These are phyloP conservation scores for Phylloporus scabripes DNA, from an alignment of 768 basidiomycete species.

Conservation along the genomic window DNA sequence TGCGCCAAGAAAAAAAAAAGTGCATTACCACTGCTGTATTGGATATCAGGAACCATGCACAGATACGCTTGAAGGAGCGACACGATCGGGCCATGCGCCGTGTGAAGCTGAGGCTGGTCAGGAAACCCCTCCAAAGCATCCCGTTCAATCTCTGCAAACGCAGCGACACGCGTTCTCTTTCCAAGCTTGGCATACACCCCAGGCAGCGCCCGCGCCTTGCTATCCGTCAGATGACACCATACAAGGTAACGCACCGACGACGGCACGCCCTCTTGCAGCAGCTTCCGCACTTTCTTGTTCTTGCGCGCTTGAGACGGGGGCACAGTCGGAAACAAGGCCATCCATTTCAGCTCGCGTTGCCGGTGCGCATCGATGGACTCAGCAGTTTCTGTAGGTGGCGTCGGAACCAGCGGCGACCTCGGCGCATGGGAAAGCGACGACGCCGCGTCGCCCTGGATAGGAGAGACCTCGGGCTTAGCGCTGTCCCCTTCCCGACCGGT, in stretches of 20 bases:
- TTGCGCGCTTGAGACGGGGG: conserved; percentile 63
- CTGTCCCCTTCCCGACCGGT: conserved; percentile 25
- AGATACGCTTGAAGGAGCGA: conserved; percentile 68
- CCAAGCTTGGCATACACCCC: conserved; percentile 63
- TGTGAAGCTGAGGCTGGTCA: conserved; percentile 54
- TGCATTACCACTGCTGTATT: conserved; percentile 54
- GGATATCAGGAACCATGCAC: conserved; percentile 80
- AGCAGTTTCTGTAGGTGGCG: conserved; percentile 13
- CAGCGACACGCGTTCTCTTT: conserved; percentile 48
- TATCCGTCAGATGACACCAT: conserved; percentile 77
- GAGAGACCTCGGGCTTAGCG: conserved; percentile 14
- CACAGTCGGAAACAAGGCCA: conserved; percentile 51
- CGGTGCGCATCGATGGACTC: conserved; percentile 55
- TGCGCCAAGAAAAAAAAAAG: background rate
- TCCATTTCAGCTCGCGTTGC: conserved; percentile 73
- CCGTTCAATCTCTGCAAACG: conserved; percentile 48
- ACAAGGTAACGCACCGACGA: conserved; percentile 80
- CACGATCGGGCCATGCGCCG: conserved; percentile 49
- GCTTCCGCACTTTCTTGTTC: conserved; percentile 71
- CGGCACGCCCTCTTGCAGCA: conserved; percentile 75
- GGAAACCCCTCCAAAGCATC: conserved; percentile 53
- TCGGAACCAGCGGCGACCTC: conserved; percentile 22
- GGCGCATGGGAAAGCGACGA: conserved; percentile 35
- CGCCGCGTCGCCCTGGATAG: conserved; percentile 35
- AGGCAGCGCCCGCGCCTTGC: conserved; percentile 62